Evolutionary conservation across 2,329 filamentous ascomycete genomes (phyloP), one percentile per base, ranked within the genome.

Genomic region (Geosmithia morbida): DNA sequence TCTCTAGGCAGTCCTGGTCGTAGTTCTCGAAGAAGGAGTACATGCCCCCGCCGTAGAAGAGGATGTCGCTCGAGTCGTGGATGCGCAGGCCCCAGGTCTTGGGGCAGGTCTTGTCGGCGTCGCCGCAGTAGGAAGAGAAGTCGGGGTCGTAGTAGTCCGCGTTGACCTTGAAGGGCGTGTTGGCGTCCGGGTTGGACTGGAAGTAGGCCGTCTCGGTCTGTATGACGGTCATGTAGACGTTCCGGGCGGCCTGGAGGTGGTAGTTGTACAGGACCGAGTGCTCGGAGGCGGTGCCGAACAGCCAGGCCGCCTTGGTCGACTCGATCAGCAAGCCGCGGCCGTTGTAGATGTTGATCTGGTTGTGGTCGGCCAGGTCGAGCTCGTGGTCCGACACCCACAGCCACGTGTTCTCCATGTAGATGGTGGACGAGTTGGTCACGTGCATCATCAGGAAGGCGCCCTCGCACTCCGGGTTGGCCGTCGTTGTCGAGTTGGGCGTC

Each of bases 351-450:
- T 86, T 82, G 62, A 92, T 83, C 63, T 92, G 85, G 60, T 83
- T 78, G 62, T 85, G 77, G 57, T 83, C 81, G 8, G 64, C 53
- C 13, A 79, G 73, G 61, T 95, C 89, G 20, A 95, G 81, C 60
- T 94, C 86, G 69, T 95, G 88, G 61, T 95, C 88, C 2, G 88
- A 80, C 44, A 87, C 83, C 87, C 88, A 94, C 63, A 86, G 82
- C 86, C 87, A 94, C 44, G 74, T 80, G 67, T 94, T 94, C 70
- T 96, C 89, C 43, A 94, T 69, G 66, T 94, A 94, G 43, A 79
- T 77, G 54, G 79, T 83, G 46, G 75, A 74, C 33, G 70, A 60
- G n/a, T 64, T 50, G 2, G 80, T 83, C 46, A 85, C 59, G 61
- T 85, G 81, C 41, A 85, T 64, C 54, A 86, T 66, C 60, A 85